Evolutionary conservation across 148 eudicot species (phyloP).

Genomic region (Amaranthus palmeri): DNA sequence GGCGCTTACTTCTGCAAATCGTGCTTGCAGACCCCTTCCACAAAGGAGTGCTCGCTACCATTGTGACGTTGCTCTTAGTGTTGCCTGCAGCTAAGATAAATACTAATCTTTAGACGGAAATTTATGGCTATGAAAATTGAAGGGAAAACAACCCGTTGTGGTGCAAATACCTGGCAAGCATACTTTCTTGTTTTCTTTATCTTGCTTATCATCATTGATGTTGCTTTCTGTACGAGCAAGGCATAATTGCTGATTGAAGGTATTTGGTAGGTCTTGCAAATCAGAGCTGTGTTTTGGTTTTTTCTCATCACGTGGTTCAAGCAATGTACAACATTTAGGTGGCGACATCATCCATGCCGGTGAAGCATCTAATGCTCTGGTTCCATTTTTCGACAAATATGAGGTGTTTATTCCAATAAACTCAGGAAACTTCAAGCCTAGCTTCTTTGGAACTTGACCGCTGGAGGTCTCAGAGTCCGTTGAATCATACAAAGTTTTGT

Average conservation of each 20-base stretch:
- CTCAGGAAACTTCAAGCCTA: conserved; percentile 53
- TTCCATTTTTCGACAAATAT: conserved; percentile 30
- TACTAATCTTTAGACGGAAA: not conserved
- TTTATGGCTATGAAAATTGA: not conserved
- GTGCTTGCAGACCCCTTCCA: conserved; percentile 55
- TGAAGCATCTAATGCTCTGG: conserved; percentile 49
- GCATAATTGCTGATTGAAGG: conserved; percentile 25
- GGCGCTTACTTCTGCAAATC: conserved; percentile 42
- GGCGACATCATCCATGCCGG: conserved; percentile 87
- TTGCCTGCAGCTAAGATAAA: conserved; percentile 22
- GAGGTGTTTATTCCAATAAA: conserved; percentile 48
- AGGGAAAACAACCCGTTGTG: not conserved
- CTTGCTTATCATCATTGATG: conserved; percentile 7
- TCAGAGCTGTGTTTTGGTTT: conserved; percentile 20
- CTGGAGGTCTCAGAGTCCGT: conserved; percentile 50
- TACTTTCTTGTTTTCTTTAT: conserved; percentile 16
- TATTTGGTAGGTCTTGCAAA: conserved; percentile 28
- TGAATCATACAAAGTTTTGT: conserved; percentile 28
- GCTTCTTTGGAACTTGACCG: conserved; percentile 32
- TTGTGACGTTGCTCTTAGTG: conserved; percentile 16
- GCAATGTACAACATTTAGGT: conserved; percentile 71
- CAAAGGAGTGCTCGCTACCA: conserved; percentile 65
- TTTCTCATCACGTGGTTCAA: conserved; percentile 70
- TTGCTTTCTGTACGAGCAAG: conserved; percentile 23
- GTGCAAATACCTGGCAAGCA: conserved; percentile 17